Conservation (phyloP, 805 yeast genomes). For the Nadsonia fulvescens region DNA sequence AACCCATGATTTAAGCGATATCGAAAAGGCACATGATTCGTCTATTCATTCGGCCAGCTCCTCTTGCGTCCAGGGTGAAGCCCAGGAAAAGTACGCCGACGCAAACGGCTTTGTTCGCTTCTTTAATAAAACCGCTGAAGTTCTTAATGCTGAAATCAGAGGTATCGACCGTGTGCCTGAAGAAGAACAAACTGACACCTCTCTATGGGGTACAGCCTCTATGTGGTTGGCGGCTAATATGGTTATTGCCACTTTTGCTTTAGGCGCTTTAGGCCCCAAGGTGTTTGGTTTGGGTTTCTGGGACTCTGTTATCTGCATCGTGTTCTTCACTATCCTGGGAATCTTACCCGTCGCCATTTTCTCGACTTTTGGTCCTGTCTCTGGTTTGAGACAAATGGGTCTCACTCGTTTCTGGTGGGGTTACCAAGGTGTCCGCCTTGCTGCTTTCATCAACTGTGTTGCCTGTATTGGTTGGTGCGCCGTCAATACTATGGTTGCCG, state of each 20-base stretch:
- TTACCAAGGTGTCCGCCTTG: constrained; percentile 52
- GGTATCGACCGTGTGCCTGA: constrained; percentile 75
- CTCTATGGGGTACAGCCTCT: constrained; percentile 52
- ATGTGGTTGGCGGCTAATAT: constrained; percentile 88
- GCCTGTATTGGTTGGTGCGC: constrained; percentile 96
- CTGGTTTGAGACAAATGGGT: constrained; percentile 80
- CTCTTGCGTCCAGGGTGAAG: no score
- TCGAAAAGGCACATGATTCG: no score
- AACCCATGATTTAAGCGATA: no score
- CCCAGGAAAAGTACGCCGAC: no score
- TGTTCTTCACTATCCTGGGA: constrained; percentile 63
- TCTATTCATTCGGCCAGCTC: no score
- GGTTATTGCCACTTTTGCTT: constrained; percentile 66
- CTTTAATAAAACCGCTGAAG: no score
- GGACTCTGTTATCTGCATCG: constrained; percentile 44
- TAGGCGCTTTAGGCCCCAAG: constrained; percentile 56
- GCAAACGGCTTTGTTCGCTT: no score
- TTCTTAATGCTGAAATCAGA: constrained; percentile 30
- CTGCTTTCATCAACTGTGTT: constrained; percentile 57
- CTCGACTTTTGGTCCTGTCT: constrained; percentile 65
- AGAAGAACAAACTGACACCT: constrained; percentile 53
- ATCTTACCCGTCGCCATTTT: constrained; percentile 64
- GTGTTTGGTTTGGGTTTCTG: constrained; percentile 56
- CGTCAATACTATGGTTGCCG: constrained; percentile 77
- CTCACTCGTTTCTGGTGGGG: constrained; percentile 67